Evolutionary conservation across 345 rosid species (phyloP).

Genomic region (Turritis glabra): DNA sequence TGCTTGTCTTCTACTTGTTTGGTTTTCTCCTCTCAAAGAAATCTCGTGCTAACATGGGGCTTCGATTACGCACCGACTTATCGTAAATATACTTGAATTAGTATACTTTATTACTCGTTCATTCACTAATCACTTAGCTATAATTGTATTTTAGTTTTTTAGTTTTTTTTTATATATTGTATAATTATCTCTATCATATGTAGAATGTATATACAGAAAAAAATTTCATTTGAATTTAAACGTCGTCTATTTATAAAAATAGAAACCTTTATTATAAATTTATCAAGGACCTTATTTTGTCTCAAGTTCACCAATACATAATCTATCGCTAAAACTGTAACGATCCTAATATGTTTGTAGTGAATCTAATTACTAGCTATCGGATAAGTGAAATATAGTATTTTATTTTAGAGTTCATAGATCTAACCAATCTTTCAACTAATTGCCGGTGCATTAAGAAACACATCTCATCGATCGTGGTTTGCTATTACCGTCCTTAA

Average conservation of each 20-base stretch:
- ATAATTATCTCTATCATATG: neutral
- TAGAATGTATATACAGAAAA: neutral
- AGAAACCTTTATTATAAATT: neutral
- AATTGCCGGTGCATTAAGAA: constrained; percentile 38
- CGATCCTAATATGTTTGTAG: neutral
- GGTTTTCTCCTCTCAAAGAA: constrained; percentile 37
- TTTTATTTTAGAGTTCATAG: constrained; percentile 18
- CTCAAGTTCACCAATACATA: neutral
- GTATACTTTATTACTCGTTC: neutral
- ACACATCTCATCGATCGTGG: constrained; percentile 35
- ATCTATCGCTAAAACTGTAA: neutral
- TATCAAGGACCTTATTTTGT: neutral
- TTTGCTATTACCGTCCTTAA: constrained; percentile 23
- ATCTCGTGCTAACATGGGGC: constrained; percentile 40
- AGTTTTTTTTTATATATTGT: neutral
- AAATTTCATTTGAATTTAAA: neutral
- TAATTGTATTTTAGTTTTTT: neutral
- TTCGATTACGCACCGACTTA: constrained; percentile 35
- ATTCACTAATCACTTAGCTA: neutral
- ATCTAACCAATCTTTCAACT: constrained; percentile 33
- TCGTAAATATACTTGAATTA: constrained; percentile 6
- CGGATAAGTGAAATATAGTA: neutral
- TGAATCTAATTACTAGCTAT: neutral
- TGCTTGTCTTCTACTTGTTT: constrained; percentile 41
- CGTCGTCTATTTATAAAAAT: neutral